Conservation (phyloP, 345 rosid species). For the Raphanus raphanistrum region DNA sequence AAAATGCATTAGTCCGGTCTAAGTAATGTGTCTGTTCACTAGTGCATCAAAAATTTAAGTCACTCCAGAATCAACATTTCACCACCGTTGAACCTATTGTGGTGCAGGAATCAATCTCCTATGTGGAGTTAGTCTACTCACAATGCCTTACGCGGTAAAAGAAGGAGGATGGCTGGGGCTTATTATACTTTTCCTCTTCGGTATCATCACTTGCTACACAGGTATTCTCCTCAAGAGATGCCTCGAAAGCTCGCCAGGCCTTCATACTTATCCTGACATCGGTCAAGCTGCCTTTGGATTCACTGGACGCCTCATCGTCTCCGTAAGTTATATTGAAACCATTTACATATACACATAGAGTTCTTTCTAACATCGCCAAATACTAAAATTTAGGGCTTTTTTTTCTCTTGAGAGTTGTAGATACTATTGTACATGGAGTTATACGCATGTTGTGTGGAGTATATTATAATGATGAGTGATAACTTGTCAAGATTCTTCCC, state of each 20-base stretch:
- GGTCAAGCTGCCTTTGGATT: slow-evolving; percentile 89
- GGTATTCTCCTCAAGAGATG: slow-evolving; percentile 67
- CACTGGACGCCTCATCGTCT: slow-evolving; percentile 54
- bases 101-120: slow-evolving; percentile 65
- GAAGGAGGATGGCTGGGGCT: slow-evolving; percentile 86
- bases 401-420: slow-evolving; percentile 44
- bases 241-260: slow-evolving; percentile 63
- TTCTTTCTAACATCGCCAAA: neutral
- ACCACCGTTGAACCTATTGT: neutral
- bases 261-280: slow-evolving; percentile 74
- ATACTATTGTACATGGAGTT: slow-evolving; percentile 62
- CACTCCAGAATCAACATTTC: neutral
- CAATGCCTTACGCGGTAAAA: slow-evolving; percentile 68
- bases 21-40: neutral
- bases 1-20: neutral
- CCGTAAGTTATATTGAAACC: slow-evolving; percentile 43
- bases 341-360: slow-evolving; percentile 2
- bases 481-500: slow-evolving; percentile 70
- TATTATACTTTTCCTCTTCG: slow-evolving; percentile 51
- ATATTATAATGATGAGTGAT: slow-evolving; percentile 78
- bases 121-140: slow-evolving; percentile 68
- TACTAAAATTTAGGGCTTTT: neutral
- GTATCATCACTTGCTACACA: slow-evolving; percentile 56
- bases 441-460: slow-evolving; percentile 83
- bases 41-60: neutral